phyloP scores from a whole-genome alignment of 192 early-diverging fungal genomes.

The Jimgerdemannia flammicorona region DNA sequence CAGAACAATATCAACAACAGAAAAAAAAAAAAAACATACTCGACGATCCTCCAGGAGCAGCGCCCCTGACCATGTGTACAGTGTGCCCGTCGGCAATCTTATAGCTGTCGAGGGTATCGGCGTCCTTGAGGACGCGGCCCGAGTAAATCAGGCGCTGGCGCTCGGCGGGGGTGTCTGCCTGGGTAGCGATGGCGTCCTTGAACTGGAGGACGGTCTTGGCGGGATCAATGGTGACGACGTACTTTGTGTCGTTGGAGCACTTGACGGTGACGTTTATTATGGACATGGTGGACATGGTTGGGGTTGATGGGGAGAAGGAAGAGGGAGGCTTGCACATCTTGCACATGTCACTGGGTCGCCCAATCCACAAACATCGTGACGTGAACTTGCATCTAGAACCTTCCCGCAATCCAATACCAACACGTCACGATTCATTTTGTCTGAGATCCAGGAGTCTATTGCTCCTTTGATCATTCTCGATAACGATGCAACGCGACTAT shows the following conservation, averaged over 20 bases:
- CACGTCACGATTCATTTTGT: no score
- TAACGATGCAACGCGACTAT: no score
- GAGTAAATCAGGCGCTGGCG: constrained; percentile 90
- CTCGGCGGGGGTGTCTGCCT: constrained; percentile 58
- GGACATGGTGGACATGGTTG: constrained; percentile 55
- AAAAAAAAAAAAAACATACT: neutral
- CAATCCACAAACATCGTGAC: neutral
- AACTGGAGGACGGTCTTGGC: constrained; percentile 66
- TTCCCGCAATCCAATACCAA: neutral
- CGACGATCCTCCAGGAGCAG: constrained; percentile 31
- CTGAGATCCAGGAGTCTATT: no score
- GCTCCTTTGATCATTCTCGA: no score
- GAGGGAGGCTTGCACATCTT: neutral
- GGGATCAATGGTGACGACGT: constrained; percentile 55
- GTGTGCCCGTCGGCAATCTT: constrained; percentile 86
- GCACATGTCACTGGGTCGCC: neutral
- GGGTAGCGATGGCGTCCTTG: constrained; percentile 69
- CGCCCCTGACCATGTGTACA: constrained; percentile 86
- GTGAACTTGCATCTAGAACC: neutral
- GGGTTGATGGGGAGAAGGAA: neutral
- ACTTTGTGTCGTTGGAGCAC: constrained; percentile 68
- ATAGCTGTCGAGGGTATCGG: constrained; percentile 68
- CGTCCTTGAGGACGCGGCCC: constrained; percentile 92
- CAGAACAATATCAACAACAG: neutral
- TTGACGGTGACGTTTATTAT: constrained; percentile 72